Conservation (phyloP, 2,329 filamentous ascomycete species). For the Penicillium polonicum region DNA sequence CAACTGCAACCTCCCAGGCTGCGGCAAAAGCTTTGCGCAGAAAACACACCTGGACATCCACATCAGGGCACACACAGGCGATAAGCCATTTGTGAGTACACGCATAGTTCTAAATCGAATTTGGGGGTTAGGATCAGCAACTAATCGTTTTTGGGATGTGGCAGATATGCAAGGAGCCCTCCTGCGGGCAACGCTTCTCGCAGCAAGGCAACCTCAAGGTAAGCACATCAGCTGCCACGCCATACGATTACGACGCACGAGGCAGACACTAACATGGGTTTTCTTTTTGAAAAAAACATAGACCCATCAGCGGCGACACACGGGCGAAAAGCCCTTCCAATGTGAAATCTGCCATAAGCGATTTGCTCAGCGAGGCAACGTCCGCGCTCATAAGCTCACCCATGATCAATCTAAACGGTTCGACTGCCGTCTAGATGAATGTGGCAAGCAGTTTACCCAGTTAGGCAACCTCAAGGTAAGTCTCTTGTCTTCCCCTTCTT, state of each 20-base stretch:
- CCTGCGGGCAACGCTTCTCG: constrained; percentile 78
- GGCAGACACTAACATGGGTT: constrained; percentile 1
- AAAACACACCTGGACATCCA: constrained; percentile 94
- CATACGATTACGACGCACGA: not conserved
- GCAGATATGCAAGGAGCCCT: constrained; percentile 66
- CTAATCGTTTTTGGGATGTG: constrained; percentile 3
- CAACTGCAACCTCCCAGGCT: constrained; percentile 70
- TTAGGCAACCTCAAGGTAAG: constrained; percentile 84
- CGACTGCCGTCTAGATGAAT: constrained; percentile 76
- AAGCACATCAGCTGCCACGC: constrained; percentile 26
- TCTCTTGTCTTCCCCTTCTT: not conserved
- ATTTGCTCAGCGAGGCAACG: constrained; percentile 83
- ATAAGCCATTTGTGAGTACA: constrained; percentile 78
- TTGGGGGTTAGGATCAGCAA: not conserved
- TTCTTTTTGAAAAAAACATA: constrained; percentile 33
- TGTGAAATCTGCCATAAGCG: constrained; percentile 77
- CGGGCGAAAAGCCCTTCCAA: constrained; percentile 78
- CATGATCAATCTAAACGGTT: constrained; percentile 77
- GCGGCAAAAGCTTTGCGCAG: constrained; percentile 80
- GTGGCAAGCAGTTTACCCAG: constrained; percentile 84
- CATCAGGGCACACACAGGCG: constrained; percentile 80
- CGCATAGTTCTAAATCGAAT: not conserved
- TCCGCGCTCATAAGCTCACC: constrained; percentile 77
- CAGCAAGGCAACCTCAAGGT: constrained; percentile 90
- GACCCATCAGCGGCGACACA: constrained; percentile 86